Evolutionary conservation across 805 yeast species (phyloP).

Genomic region (Wickerhamiella alocasiicola): DNA sequence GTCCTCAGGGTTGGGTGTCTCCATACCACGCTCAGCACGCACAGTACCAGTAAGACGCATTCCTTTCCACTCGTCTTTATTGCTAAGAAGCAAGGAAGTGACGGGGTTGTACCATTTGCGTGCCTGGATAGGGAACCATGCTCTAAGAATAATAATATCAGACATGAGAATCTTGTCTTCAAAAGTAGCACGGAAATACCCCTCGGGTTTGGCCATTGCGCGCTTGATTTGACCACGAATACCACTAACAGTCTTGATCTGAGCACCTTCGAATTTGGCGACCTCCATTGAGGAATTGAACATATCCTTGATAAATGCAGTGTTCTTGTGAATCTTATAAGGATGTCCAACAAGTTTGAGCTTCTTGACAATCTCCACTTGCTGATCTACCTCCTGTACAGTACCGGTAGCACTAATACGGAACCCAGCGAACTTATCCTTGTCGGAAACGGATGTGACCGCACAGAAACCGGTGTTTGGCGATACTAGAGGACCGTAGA

Average conservation of each 20-base stretch:
- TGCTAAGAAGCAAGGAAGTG: conserved; percentile 64
- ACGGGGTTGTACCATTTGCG: conserved; percentile 93
- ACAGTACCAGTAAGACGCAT: conserved; percentile 93
- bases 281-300: conserved; percentile 84
- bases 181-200: conserved; percentile 89
- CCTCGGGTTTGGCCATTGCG: conserved; percentile 88
- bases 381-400: conserved; percentile 79
- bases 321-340: conserved; percentile 81
- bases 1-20: conserved; percentile 46
- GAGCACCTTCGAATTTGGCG: conserved; percentile 96
- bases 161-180: conserved; percentile 82
- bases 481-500: conserved; percentile 93
- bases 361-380: conserved; percentile 88
- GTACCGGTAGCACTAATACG: conserved; percentile 96
- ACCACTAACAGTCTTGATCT: conserved; percentile 92
- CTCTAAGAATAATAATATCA: conserved; percentile 77
- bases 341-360: conserved; percentile 93
- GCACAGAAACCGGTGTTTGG: conserved; percentile 98
- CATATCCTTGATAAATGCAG: conserved; percentile 97
- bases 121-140: conserved; percentile 93
- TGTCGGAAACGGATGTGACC: conserved; percentile 73
- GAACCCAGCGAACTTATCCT: conserved; percentile 77
- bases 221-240: conserved; percentile 95
- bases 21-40: conserved; percentile 58
- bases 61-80: conserved; percentile 87